Evolutionary conservation across 2,329 filamentous ascomycete genomes (phyloP), one percentile per base, ranked within the genome.

Genomic region (Beauveria sp.): DNA sequence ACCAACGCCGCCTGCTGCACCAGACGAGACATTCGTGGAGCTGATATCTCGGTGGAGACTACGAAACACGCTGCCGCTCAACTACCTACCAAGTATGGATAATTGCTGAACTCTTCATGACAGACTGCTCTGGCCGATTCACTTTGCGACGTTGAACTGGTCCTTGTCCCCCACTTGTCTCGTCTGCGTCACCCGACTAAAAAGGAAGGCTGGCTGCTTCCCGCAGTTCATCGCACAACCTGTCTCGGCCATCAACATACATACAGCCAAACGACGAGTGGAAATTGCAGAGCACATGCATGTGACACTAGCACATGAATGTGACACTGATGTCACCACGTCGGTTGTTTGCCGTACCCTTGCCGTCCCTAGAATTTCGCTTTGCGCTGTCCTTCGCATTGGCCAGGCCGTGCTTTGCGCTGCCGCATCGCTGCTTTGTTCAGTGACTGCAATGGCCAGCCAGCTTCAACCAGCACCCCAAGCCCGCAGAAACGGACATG

Each of bases 201-300:
- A 22, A 37, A 16, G 34, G 34, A 37, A 37, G 34, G 34, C 10
- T 34, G 43, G 44, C 55, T 51, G 44, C 30, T 48, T 58, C 28
- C 43, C 55, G 26, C 41, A 51, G 3, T 22, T 8, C 9, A 55
- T 22, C 20, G 7, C 20, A 34, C 28, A 58, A 10, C 5, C 34
- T 58, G 55, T 58, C 55, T 58, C 55, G 55, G 55, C 18, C 34
- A n/a, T 24, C 46, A 28, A 43, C 43, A 47, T 48, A 30, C 20
- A n/a, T 10, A 20, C 6, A 52, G 47, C n/a, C 20, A 40, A 28
- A 22, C 18, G 26, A 6, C 41, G 12, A n/a, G 53, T 46, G 54
- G 54, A 56, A 48, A 56, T 56, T 56, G 54, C 54, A 46, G 14
- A 30, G 52, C 52, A 9, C 18, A 18, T 20, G 12, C 28, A 37